Evolutionary conservation across 176 grass and related monocot genomes (phyloP).

Genomic region (Juncus inflexus): DNA sequence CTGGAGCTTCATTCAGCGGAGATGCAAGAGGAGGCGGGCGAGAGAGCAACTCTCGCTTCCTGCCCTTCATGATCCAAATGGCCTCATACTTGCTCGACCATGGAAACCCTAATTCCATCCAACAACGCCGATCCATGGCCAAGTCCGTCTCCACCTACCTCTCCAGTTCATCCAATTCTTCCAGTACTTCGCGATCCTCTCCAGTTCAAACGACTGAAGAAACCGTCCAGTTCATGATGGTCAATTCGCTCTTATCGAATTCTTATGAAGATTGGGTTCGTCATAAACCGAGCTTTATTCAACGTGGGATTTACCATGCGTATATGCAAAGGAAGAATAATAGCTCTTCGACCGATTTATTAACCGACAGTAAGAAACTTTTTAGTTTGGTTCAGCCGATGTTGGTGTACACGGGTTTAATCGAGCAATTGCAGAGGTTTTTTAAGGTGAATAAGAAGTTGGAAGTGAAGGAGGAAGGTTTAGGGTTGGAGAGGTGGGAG

Average conservation of each 20-base stretch:
- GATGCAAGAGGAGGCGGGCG: slow-evolving; percentile 88
- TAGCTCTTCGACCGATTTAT: slow-evolving; percentile 47
- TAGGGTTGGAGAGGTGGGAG: slow-evolving; percentile 57
- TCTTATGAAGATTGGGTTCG: slow-evolving; percentile 89
- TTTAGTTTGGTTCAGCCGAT: slow-evolving; percentile 72
- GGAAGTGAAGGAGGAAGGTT: slow-evolving; percentile 15
- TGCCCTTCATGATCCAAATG: slow-evolving; percentile 98
- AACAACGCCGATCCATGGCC: slow-evolving; percentile 62
- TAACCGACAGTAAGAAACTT: slow-evolving; percentile 44
- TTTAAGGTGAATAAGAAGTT: slow-evolving; percentile 62
- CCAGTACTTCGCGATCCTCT: slow-evolving; percentile 45
- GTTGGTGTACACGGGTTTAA: slow-evolving; percentile 85
- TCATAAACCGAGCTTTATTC: slow-evolving; percentile 67
- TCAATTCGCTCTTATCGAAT: slow-evolving; percentile 78
- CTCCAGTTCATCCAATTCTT: slow-evolving; percentile 40
- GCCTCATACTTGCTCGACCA: slow-evolving; percentile 70
- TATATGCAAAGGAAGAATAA: slow-evolving; percentile 92
- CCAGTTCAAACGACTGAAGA: slow-evolving; percentile 50
- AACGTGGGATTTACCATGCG: slow-evolving; percentile 83
- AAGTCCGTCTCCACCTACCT: slow-evolving; percentile 58
- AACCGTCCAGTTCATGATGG: slow-evolving; percentile 97
- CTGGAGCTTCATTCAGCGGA: slow-evolving; percentile 69
- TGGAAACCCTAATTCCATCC: slow-evolving; percentile 48
- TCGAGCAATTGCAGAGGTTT: slow-evolving; percentile 83
- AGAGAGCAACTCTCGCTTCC: slow-evolving; percentile 91